Base-by-base conservation (phyloP, 2,329 filamentous ascomycete species). In the Aspergillus quadricinctus region DNA sequence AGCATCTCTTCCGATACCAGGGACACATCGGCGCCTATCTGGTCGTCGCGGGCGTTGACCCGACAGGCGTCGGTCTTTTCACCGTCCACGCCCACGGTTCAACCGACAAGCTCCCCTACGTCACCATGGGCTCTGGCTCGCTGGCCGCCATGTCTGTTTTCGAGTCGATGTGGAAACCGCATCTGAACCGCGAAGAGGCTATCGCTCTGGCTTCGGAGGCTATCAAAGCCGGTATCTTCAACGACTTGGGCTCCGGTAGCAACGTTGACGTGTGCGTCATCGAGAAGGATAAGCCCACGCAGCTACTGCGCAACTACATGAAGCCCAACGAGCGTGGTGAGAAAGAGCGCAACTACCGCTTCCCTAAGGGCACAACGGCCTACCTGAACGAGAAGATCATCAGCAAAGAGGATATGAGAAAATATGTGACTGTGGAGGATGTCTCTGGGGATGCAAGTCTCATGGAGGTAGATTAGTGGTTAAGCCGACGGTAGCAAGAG, bases 191-290 rank as follows among this genome's bases (percentile, higher is more conserved):
- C 66, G 89, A 95, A 40, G 89, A 89, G 50, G 92, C 92, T n/a
- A 80, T 97, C 57, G 86, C 88, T 70, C 81, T 97, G 61, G 88
- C 88, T 71, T 84, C 88, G 55, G 88, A 97, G 66, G 93, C 93
- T 49, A 97, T 99, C 70, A 82, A 92, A 78, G 89, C 95, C 10
- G 94, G 94, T 87, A 96, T 99, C 78, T 99, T 94, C 81, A 99
- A 99, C 81, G 94, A 99, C 77, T 74, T 99, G 73, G 94, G 94
- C 14, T 97, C 92, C 3, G 94, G 94, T 68, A 96, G 90, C 73
- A 99, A 99, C 73, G 94, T 99, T 56, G 95, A 99, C 71, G 89
- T 99, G 35, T 93, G 92, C 62, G 85, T 99, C 68, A 99, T 99
- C 72, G 96, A 93, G 59, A 84, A 88, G 68, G 92, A 97, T 67